Percentiles rank a stretch among this genome's conserved stretches.
These are phyloP conservation scores for Lactarius evosmus DNA, from an alignment of 768 basidiomycete genomes.

Conservation along the genomic window DNA sequence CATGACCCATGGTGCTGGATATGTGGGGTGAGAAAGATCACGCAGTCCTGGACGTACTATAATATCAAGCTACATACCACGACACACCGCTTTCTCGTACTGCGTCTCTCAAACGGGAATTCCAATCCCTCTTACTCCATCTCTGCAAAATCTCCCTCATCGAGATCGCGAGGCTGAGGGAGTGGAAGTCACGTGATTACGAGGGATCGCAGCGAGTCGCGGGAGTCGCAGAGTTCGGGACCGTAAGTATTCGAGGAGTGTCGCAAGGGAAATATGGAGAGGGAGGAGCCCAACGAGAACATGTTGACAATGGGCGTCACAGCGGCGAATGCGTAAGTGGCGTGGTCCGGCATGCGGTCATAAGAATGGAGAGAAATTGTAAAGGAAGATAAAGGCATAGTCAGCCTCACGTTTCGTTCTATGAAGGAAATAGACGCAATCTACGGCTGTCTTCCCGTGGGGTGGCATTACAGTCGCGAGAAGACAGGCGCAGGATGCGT, in stretches of 20 bases:
- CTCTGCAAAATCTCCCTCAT: conserved; percentile 86
- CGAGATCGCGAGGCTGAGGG: conserved; percentile 83
- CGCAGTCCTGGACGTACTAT: background rate
- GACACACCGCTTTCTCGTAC: background rate
- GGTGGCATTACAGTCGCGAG: conserved; percentile 6
- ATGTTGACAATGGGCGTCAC: conserved; percentile 17
- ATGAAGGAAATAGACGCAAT: conserved; percentile 18
- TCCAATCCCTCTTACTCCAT: conserved; percentile 46
- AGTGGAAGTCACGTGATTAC: conserved; percentile 10
- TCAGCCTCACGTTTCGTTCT: conserved; percentile 17
- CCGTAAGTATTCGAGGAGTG: conserved; percentile 4
- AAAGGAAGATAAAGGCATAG: conserved; percentile 12
- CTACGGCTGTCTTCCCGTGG: conserved; percentile 14
- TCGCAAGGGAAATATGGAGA: background rate
- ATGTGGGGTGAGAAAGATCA: background rate
- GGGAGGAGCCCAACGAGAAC: background rate
- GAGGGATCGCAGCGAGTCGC: background rate
- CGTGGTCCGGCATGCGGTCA: conserved; percentile 15
- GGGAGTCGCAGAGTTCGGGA: background rate
- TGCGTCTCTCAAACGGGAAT: background rate
- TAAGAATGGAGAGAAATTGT: conserved; percentile 3
- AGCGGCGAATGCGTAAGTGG: conserved; percentile 16
- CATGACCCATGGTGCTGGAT: conserved; percentile 4
- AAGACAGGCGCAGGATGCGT: conserved; percentile 6
- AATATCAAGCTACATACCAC: background rate